These are phyloP conservation scores for Kwoniella shivajii DNA, from an alignment of 1,284 basidiomycete species.

Conservation along the genomic window DNA sequence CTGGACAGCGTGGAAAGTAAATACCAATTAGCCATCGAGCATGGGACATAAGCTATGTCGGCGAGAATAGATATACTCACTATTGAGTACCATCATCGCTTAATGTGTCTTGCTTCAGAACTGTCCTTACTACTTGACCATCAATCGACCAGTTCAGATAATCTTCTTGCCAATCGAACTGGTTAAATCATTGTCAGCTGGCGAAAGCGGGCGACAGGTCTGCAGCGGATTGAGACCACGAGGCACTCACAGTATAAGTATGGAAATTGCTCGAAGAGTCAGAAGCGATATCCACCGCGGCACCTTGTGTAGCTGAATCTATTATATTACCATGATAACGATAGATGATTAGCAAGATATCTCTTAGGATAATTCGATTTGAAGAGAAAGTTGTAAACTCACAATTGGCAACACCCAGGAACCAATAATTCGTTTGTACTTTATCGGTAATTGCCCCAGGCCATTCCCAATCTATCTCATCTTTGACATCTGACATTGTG, in stretches of 20 bases:
- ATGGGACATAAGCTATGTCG: not conserved
- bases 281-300: slow-evolving; percentile 56
- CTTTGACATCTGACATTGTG: slow-evolving; percentile 76
- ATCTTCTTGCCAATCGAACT: slow-evolving; percentile 78
- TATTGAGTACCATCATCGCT: slow-evolving; percentile 54
- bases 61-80: slow-evolving; percentile 7
- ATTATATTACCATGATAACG: too few relatives aligned
- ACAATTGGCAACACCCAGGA: slow-evolving; percentile 67
- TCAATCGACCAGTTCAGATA: slow-evolving; percentile 69
- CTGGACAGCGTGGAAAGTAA: slow-evolving; percentile 10
- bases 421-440: slow-evolving; percentile 72
- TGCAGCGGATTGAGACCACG: too few relatives aligned
- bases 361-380: not conserved
- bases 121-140: slow-evolving; percentile 67
- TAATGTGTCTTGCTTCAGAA: slow-evolving; percentile 64
- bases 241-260: slow-evolving; percentile 65
- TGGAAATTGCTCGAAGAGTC: slow-evolving; percentile 73
- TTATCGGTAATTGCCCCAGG: slow-evolving; percentile 58
- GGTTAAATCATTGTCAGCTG: slow-evolving; percentile 6
- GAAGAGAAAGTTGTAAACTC: slow-evolving; percentile 43
- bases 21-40: not conserved
- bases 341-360: not conserved
- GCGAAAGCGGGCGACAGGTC: not conserved
- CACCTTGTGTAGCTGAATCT: slow-evolving; percentile 48
- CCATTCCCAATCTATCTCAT: slow-evolving; percentile 82